Conservation (phyloP, 768 basidiomycete genomes). For the Hericium rajendrae region DNA sequence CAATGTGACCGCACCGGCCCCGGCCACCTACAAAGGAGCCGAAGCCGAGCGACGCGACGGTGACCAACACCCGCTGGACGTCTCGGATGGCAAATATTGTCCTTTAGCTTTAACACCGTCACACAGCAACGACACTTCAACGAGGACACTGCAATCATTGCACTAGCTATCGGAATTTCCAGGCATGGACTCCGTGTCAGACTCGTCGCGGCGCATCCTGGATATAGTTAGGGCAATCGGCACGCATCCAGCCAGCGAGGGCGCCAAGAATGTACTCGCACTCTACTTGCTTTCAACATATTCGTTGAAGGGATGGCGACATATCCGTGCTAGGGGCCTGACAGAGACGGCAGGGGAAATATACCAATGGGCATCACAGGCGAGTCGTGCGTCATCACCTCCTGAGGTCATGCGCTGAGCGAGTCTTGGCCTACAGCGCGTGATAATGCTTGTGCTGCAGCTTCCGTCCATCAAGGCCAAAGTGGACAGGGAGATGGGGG, state of each 20-base stretch:
- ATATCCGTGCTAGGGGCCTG: slow-evolving; percentile 56
- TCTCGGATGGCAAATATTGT: no score
- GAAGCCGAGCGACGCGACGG: no score
- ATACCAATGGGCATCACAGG: slow-evolving; percentile 44
- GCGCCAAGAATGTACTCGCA: slow-evolving; percentile 46
- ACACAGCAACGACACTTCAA: no score
- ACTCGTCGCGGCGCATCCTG: slow-evolving; percentile 7
- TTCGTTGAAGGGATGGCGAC: slow-evolving; percentile 44
- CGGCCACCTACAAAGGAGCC: no score
- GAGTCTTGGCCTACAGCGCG: slow-evolving; percentile 28
- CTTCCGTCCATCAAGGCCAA: slow-evolving; percentile 52
- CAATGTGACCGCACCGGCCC: no score
- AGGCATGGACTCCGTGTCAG: not conserved
- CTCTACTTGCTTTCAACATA: slow-evolving; percentile 48
- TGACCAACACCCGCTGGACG: no score
- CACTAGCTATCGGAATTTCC: no score
- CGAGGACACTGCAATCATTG: no score
- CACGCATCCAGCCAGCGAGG: slow-evolving; percentile 24
- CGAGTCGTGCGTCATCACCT: slow-evolving; percentile 16
- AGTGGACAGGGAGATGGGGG: slow-evolving; percentile 52
- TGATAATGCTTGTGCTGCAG: slow-evolving; percentile 47
- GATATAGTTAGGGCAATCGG: not conserved
- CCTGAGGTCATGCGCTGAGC: not conserved
- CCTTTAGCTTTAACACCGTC: no score
- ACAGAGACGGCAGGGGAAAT: slow-evolving; percentile 37